A percentile compares a stretch with the other conserved stretches of the same genome.
Evolutionary conservation across 2,329 filamentous ascomycete species (phyloP).

Genomic region (Pestalotiopsis sp.): DNA sequence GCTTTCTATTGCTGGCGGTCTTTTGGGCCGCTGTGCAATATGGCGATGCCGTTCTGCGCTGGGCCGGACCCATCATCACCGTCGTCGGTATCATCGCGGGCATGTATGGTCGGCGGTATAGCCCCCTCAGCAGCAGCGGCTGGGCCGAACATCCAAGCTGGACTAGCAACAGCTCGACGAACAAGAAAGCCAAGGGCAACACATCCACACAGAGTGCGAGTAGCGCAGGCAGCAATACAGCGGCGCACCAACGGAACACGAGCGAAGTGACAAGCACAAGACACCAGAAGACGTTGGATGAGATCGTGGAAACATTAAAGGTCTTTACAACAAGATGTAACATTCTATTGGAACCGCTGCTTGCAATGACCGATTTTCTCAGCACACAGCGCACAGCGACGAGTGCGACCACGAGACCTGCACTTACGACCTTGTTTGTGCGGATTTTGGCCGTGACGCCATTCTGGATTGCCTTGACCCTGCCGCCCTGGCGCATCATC

Average conservation of each 20-base stretch:
- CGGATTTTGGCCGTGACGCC: slow-evolving; percentile 87
- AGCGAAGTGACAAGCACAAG: slow-evolving; percentile 68
- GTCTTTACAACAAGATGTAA: slow-evolving; percentile 92
- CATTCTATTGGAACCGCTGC: slow-evolving; percentile 84
- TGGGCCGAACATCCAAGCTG: slow-evolving; percentile 54
- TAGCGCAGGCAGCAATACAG: slow-evolving; percentile 26
- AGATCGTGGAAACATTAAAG: slow-evolving; percentile 93
- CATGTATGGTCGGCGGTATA: slow-evolving; percentile 92
- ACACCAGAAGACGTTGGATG: slow-evolving; percentile 92
- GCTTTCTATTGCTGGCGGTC: slow-evolving; percentile 80
- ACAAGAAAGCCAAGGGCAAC: slow-evolving; percentile 35
- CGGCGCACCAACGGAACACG: slow-evolving; percentile 43
- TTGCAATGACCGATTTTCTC: slow-evolving; percentile 89
- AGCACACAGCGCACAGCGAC: slow-evolving; percentile 89
- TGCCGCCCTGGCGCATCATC: slow-evolving; percentile 82
- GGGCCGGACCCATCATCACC: slow-evolving; percentile 81
- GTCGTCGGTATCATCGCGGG: slow-evolving; percentile 80
- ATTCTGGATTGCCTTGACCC: slow-evolving; percentile 80
- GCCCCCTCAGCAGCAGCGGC: slow-evolving; percentile 83
- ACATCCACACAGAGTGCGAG: slow-evolving; percentile 26
- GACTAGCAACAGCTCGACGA: slow-evolving; percentile 21
- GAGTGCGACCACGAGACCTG: slow-evolving; percentile 86
- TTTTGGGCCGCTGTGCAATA: slow-evolving; percentile 91
- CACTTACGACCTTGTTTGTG: slow-evolving; percentile 86
- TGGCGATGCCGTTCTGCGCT: slow-evolving; percentile 79